Base-by-base conservation (phyloP, 176 grass and related monocot species). In the Aegilops tauschii region DNA sequence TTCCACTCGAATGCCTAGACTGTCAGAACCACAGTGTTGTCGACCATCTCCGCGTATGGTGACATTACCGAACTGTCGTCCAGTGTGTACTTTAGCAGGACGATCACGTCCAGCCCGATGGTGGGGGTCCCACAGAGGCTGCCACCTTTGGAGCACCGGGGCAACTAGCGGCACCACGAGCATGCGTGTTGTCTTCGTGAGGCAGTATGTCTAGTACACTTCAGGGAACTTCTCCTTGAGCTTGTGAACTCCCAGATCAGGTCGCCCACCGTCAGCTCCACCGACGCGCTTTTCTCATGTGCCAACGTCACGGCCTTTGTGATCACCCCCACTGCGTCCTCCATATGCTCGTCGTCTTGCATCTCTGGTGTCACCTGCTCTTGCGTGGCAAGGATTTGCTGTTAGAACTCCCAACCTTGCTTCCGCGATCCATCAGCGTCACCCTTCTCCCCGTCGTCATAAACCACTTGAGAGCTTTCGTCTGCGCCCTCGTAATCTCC, bases 21-120 rank as follows among this genome's bases (percentile, higher is more conserved):
- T 32, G 75, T 52, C 21, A 39, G 82, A 32, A 88, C 66, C 72
- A 97, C 69, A 56, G 86, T 71, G 58, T 90, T 79, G 23, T 64
- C 80, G 54, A 97, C 85, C 69, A 97, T 82, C 81, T 75, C 87
- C 14, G 75, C 80, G 76, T 93, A 95, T 28, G 92, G 89, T 65
- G 87, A 93, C 42, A 20, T 56, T n/a, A 45, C 65, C 13, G 84
- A 84, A 18, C 20, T 61, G 32, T 86, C 90, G 77, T 94, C 90
- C 52, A 86, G 81, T 7, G 86, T 45, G 67, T 84, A 83, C 28
- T 63, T 88, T 78, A 90, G 92, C 20, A 17, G 28, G 45, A n/a
- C n/a, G 45, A 93, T 80, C 30, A 87, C 17, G 18, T 78, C 73
- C 71, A 93, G 39, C 64, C 84, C 65, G 21, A 70, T 63, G 29